These are phyloP conservation scores for Hymenoscyphus fraxineus DNA, from an alignment of 2,329 filamentous ascomycete species.

Conservation along the genomic window DNA sequence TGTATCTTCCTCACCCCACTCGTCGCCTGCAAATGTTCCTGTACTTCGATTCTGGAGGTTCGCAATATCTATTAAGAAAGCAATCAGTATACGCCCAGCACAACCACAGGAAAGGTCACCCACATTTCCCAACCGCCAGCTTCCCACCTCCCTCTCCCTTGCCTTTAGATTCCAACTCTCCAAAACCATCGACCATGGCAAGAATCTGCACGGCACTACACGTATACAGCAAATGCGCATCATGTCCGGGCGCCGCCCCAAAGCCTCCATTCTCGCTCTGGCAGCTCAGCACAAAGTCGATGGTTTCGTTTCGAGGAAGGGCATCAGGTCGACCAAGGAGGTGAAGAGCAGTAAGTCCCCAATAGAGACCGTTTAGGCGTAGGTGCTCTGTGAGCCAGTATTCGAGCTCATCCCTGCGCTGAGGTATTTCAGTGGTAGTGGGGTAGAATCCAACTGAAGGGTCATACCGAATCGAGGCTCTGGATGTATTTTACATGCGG, in stretches of 20 bases:
- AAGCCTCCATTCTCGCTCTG: conserved; percentile 87
- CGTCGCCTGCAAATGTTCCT: conserved; percentile 88
- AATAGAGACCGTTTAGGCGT: conserved; percentile 92
- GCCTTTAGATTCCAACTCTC: conserved; percentile 65
- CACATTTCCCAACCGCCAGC: conserved; percentile 74
- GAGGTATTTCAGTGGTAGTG: conserved; percentile 36
- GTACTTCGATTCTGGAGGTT: conserved; percentile 73
- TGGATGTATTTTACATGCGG: conserved; percentile 89
- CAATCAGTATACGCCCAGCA: conserved; percentile 15
- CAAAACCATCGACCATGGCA: conserved; percentile 78
- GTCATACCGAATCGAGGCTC: conserved; percentile 76
- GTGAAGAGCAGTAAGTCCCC: conserved; percentile 87
- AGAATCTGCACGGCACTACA: conserved; percentile 93
- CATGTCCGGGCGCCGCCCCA: conserved; percentile 88
- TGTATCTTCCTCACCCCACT: conserved; percentile 96
- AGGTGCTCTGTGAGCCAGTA: conserved; percentile 98
- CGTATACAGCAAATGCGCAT: conserved; percentile 94
- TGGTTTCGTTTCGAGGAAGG: conserved; percentile 73
- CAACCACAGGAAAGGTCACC: conserved; percentile 34
- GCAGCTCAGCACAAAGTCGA: conserved; percentile 94
- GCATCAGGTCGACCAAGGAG: conserved; percentile 77
- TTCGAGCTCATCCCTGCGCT: conserved; percentile 89
- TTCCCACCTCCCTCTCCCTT: conserved; percentile 48
- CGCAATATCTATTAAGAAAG: conserved; percentile 61
- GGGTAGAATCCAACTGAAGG: conserved; percentile 22